A percentile compares a stretch with the other conserved stretches of the same genome.
phyloP scores from a whole-genome alignment of 2,329 filamentous ascomycete genomes.

The Colletotrichum kahawae region DNA sequence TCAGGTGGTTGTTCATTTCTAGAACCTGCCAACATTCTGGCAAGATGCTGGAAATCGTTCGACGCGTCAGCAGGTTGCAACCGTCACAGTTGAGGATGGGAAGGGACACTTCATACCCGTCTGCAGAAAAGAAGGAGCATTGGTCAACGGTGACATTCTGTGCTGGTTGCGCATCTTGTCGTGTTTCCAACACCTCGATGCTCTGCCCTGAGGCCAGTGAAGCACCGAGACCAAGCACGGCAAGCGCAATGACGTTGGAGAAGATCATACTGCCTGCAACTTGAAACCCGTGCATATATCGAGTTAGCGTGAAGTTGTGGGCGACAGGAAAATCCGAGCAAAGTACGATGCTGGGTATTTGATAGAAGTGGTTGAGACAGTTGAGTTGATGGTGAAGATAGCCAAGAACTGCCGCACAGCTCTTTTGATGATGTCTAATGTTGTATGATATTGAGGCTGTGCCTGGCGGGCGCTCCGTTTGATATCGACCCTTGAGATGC shows the following conservation, averaged over 20 bases:
- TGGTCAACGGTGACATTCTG: neutral
- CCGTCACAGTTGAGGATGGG: neutral
- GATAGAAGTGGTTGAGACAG: neutral
- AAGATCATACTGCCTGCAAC: neutral
- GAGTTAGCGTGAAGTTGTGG: neutral
- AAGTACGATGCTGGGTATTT: neutral
- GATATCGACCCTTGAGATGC: neutral
- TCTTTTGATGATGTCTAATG: neutral
- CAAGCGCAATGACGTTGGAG: neutral
- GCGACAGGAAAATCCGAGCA: neutral
- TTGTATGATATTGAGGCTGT: neutral
- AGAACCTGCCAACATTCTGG: neutral
- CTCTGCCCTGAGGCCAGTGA: neutral
- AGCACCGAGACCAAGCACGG: neutral
- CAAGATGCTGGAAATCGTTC: neutral
- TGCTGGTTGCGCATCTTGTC: neutral
- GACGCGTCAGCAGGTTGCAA: neutral
- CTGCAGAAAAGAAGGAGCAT: neutral
- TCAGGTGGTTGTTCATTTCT: neutral
- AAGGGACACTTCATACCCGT: neutral
- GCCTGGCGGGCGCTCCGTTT: neutral
- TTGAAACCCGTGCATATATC: neutral
- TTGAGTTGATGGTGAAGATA: neutral
- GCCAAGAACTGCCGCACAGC: neutral
- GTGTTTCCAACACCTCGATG: neutral